phyloP scores from a whole-genome alignment of 495 filamentous ascomycete genomes.

The Hypoxylon crocopeplum region DNA sequence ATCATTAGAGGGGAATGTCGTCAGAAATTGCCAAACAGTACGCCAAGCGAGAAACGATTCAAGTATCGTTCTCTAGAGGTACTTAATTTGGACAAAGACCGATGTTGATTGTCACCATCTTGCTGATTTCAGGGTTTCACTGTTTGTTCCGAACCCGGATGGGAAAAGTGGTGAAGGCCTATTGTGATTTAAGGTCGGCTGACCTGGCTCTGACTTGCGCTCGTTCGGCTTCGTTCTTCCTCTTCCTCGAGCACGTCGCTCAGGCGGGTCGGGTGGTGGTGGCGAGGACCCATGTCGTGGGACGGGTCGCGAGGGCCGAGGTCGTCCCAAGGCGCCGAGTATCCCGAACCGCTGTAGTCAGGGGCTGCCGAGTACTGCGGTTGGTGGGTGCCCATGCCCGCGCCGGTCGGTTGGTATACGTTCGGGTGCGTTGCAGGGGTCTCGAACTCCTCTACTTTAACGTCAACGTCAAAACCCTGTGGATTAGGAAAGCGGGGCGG shows the following conservation, averaged over 20 bases:
- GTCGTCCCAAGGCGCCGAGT: conserved; percentile 75
- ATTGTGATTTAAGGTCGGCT: conserved; percentile 46
- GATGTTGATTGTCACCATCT: too few species aligned
- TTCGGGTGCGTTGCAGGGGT: conserved; percentile 43
- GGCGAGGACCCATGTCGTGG: conserved; percentile 65
- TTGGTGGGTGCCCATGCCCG: conserved; percentile 43
- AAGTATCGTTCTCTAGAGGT: too few species aligned
- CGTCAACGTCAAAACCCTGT: conserved; percentile 53
- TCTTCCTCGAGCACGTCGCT: conserved; percentile 92
- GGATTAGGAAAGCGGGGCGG: conserved; percentile 45
- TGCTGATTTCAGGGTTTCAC: background rate
- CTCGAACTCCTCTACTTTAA: conserved; percentile 58
- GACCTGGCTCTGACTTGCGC: conserved; percentile 53
- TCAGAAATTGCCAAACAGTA: too few species aligned
- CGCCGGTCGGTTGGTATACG: conserved; percentile 46
- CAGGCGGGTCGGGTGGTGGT: conserved; percentile 92
- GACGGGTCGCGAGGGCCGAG: conserved; percentile 54
- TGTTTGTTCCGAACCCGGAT: too few species aligned
- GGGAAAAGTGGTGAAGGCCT: background rate
- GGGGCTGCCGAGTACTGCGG: conserved; percentile 41
- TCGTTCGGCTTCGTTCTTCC: conserved; percentile 72
- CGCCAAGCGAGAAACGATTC: too few species aligned
- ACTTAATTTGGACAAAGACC: too few species aligned
- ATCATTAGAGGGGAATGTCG: too few species aligned
- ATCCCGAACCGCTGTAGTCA: conserved; percentile 65